These are phyloP conservation scores for Naegleria lovaniensis DNA, from an alignment of 208 protist genomes.

Conservation along the genomic window DNA sequence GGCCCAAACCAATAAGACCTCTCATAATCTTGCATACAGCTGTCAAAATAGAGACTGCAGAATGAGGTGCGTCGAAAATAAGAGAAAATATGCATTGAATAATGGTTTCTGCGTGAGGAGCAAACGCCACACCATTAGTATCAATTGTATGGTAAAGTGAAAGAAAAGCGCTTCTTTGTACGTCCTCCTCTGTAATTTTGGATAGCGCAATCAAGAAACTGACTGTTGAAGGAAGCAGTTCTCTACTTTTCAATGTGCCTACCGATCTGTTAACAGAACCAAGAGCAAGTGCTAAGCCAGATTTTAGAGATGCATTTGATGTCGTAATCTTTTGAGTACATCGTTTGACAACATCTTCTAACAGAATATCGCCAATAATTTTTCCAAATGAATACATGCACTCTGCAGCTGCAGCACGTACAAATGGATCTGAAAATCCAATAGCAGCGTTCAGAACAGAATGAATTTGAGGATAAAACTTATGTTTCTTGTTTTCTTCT, in stretches of 20 bases:
- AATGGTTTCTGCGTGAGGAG: background rate
- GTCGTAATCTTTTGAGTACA: background rate
- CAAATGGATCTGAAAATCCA: background rate
- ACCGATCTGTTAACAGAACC: background rate
- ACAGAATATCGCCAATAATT: background rate
- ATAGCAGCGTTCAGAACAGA: background rate
- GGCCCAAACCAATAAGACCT: background rate
- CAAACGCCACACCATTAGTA: background rate
- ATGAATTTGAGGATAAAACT: background rate
- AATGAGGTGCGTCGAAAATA: background rate
- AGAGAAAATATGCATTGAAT: background rate
- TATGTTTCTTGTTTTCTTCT: background rate
- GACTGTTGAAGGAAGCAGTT: background rate
- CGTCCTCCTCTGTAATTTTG: background rate
- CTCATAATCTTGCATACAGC: background rate
- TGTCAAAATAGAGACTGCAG: background rate
- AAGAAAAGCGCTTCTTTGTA: background rate
- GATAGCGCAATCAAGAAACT: background rate
- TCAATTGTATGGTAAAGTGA: background rate
- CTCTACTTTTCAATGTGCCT: background rate
- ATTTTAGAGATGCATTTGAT: background rate
- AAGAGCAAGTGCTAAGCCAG: slow-evolving; percentile 10
- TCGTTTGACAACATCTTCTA: slow-evolving; percentile 2
- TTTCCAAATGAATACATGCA: background rate
- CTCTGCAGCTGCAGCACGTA: background rate